Conservation (phyloP, 176 grass and related monocot genomes). For the Luzula sylvatica region DNA sequence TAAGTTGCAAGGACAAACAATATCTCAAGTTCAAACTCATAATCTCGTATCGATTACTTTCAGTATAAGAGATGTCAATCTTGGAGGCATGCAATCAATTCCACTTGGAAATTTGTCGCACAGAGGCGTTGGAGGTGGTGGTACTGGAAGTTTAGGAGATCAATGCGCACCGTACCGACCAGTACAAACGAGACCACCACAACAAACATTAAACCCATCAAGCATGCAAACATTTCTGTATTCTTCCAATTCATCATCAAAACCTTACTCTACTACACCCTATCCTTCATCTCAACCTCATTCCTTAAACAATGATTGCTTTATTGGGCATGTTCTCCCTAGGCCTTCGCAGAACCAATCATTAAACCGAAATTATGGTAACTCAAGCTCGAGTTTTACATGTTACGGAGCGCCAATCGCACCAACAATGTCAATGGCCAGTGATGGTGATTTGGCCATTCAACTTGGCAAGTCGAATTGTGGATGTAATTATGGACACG, state of each 20-base stretch:
- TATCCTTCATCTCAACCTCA: constrained; percentile 30
- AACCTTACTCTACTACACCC: constrained; percentile 34
- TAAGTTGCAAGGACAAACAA: background rate
- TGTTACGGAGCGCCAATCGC: constrained; percentile 28
- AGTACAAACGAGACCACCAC: constrained; percentile 33
- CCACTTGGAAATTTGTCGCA: constrained; percentile 34
- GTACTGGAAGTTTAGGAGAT: constrained; percentile 26
- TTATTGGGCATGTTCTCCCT: constrained; percentile 64
- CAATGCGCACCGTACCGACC: constrained; percentile 36
- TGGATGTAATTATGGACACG: constrained; percentile 30
- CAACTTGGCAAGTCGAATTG: constrained; percentile 27
- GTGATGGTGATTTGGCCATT: constrained; percentile 18
- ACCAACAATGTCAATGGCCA: background rate
- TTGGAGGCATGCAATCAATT: constrained; percentile 32
- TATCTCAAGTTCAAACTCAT: background rate
- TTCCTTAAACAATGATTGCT: constrained; percentile 38
- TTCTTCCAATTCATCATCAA: constrained; percentile 32
- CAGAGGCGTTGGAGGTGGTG: background rate
- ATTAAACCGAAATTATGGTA: constrained; percentile 14
- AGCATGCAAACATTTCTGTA: constrained; percentile 45
- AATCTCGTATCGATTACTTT: background rate
- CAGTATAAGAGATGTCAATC: constrained; percentile 64
- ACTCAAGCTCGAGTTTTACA: constrained; percentile 18
- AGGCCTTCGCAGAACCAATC: constrained; percentile 13
- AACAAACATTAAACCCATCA: constrained; percentile 20